Base-by-base conservation (phyloP, 1,139 yeast species). In the Geotrichum phurueaensis region DNA sequence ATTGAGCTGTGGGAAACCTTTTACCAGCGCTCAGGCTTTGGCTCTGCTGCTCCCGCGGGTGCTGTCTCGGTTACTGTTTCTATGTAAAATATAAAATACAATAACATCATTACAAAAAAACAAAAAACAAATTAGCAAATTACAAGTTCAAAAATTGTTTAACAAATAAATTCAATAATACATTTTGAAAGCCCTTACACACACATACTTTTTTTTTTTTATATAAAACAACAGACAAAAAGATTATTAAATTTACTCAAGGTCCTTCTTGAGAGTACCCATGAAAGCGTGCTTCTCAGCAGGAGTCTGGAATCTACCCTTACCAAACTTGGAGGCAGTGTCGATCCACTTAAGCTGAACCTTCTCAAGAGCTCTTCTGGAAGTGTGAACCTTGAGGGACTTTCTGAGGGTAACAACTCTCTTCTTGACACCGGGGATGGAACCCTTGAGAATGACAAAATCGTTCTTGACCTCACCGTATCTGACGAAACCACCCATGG, bases 281-380 rank as follows among this genome's bases (percentile, higher is more conserved):
- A 92, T 78, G 94, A 95, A 95, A 78, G 99, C 96, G 79, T 86
- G 92, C 92, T 95, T 95, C 87, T 95, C 99, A 81, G 97, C 99
- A 76, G 97, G 96, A 78, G 99, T 94, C 85, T 95, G 99, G 99
- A 95, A 95, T 87, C 99, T 94, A 86, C 99, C 99, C 91, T 94
- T 95, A 89, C 99, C 99, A 90, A 94, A 94, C 84, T 92, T 92
- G 77, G 99, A 94, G 78, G 99, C 97, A 76, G 99, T 94, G 81
- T 94, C 99, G 80, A 94, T 94, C 99, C 99, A 94, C 84, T 94
- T 94, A 83, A 94, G 89, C 86, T 83, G 85, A 73, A 92, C 97
- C 82, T 90, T 81, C 85, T 94, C 99, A 74, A 89, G 80, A 76
- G 98, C 98, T 82, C 86, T 87, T 86, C 99, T 94, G 75, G 96